Conservation (phyloP, 202 grass and related monocot species). For the Zoysia matrella region DNA sequence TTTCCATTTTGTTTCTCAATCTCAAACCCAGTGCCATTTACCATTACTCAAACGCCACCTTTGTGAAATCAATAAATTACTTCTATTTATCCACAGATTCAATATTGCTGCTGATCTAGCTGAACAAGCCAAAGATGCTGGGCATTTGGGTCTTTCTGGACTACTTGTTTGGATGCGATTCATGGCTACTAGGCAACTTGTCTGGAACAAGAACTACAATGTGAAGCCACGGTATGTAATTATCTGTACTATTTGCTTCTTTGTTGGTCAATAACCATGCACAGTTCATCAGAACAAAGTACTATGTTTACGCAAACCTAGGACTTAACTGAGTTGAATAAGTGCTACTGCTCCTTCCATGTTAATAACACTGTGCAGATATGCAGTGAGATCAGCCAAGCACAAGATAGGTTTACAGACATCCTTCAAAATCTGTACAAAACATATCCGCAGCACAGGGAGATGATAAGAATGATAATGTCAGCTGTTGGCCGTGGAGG, state of each 20-base stretch:
- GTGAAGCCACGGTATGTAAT: slow-evolving; percentile 90
- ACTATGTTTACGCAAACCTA: slow-evolving; percentile 1
- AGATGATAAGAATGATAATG: slow-evolving; percentile 88
- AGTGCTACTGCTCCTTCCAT: slow-evolving; percentile 21
- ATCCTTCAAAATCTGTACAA: slow-evolving; percentile 82
- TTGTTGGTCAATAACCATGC: neutral
- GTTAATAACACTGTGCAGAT: neutral
- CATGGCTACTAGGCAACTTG: slow-evolving; percentile 90
- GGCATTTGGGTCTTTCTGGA: slow-evolving; percentile 74
- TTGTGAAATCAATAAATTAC: slow-evolving; percentile 18
- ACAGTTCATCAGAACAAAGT: slow-evolving; percentile 8
- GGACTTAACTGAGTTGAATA: neutral
- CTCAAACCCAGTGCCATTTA: too few species aligned
- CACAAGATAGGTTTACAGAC: slow-evolving; percentile 89
- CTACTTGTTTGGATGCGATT: slow-evolving; percentile 97
- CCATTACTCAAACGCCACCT: neutral
- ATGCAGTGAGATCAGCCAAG: slow-evolving; percentile 96
- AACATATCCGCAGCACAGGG: slow-evolving; percentile 76
- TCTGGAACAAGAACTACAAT: slow-evolving; percentile 99
- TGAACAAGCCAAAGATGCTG: slow-evolving; percentile 72
- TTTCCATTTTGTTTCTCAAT: too few species aligned
- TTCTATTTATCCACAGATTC: slow-evolving; percentile 63
- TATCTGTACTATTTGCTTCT: slow-evolving; percentile 18
- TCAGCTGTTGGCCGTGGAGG: slow-evolving; percentile 93
- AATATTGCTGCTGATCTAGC: slow-evolving; percentile 92